A percentile compares a stretch with the other conserved stretches of the same genome.
phyloP scores from a whole-genome alignment of 805 yeast species.

The Ogataea henricii region DNA sequence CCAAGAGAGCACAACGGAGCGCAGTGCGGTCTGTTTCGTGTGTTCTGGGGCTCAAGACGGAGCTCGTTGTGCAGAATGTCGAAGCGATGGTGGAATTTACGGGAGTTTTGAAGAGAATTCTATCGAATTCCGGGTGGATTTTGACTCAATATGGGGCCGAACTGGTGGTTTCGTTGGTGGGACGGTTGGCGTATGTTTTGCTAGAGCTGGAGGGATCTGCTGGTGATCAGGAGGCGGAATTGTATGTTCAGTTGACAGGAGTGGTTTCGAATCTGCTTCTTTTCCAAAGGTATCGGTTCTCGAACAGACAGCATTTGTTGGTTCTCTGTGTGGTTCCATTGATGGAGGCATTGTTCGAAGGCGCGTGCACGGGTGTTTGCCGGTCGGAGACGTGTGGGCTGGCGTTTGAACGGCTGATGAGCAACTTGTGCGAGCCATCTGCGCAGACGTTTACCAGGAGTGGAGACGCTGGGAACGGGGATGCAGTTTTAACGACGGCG shows the following conservation, averaged over 20 bases:
- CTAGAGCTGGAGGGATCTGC: conserved; percentile 16
- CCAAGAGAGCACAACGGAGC: conserved; percentile 15
- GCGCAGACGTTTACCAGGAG: conserved; percentile 30
- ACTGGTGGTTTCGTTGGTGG: conserved; percentile 33
- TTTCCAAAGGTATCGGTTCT: conserved; percentile 67
- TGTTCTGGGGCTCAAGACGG: conserved; percentile 14
- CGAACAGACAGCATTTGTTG: conserved; percentile 73
- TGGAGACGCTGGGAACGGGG: conserved; percentile 14
- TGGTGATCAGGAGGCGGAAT: conserved; percentile 18
- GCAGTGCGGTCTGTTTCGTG: conserved; percentile 37
- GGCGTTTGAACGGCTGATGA: conserved; percentile 57
- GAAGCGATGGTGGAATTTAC: conserved; percentile 22
- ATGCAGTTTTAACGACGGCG: conserved; percentile 49
- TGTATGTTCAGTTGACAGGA: conserved; percentile 37
- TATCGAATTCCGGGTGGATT: conserved; percentile 55
- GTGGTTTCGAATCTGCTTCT: conserved; percentile 64
- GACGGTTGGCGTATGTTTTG: conserved; percentile 13
- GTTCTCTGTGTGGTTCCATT: conserved; percentile 49
- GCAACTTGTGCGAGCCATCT: conserved; percentile 75
- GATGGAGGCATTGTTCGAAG: conserved; percentile 46
- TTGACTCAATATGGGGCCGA: conserved; percentile 71
- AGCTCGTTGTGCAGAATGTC: conserved; percentile 4
- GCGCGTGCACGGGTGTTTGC: conserved; percentile 13
- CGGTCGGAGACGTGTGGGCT: conserved; percentile 42
- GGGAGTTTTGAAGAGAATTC: conserved; percentile 39